These are phyloP conservation scores for Cladophialophora carrionii DNA, from an alignment of 2,329 filamentous ascomycete species.

Conservation along the genomic window DNA sequence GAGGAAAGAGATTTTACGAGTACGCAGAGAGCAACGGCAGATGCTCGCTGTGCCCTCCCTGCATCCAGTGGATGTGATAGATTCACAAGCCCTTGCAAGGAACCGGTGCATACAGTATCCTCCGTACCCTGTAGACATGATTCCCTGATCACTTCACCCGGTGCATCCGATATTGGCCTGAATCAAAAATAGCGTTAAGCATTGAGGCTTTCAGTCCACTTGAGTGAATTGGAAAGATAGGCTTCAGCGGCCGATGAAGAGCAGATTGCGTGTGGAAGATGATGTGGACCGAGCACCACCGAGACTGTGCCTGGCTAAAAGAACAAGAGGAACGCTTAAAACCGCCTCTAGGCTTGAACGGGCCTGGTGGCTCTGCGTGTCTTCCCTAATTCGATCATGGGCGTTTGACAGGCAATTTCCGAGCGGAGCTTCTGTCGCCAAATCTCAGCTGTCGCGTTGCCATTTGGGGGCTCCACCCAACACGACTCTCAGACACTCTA, in stretches of 20 bases:
- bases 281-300: neutral
- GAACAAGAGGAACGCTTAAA: constrained; percentile 2
- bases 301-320: constrained; percentile 21
- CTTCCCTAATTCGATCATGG: constrained; percentile 12
- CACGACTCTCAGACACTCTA: neutral
- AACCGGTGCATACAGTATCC: neutral
- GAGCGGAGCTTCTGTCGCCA: constrained; percentile 7
- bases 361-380: neutral
- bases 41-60: neutral
- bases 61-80: neutral
- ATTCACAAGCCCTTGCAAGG: neutral
- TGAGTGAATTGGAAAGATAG: constrained; percentile 12
- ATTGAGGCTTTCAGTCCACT: constrained; percentile 8
- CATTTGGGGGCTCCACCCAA: neutral
- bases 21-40: neutral
- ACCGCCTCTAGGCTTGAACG: neutral
- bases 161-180: constrained; percentile 8
- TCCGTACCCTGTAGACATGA: neutral
- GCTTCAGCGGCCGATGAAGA: neutral
- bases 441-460: constrained; percentile 1
- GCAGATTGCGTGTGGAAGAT: constrained; percentile 1
- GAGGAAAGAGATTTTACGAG: neutral
- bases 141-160: neutral
- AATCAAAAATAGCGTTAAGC: constrained; percentile 23
- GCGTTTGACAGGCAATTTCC: constrained; percentile 26